Evolutionary conservation across 1,139 yeast genomes (phyloP).

Genomic region (Kodamaea ohmeri): DNA sequence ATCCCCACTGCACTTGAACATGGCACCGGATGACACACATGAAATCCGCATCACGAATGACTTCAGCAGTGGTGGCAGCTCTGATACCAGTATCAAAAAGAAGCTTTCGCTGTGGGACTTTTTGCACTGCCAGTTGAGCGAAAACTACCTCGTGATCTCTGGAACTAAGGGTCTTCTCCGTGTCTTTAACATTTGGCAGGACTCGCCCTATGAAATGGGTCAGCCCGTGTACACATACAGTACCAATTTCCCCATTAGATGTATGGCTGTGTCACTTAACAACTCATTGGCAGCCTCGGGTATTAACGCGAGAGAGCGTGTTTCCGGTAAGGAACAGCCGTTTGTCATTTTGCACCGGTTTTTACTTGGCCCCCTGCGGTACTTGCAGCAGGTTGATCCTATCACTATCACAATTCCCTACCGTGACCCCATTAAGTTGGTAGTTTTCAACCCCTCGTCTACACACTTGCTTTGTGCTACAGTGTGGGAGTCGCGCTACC

Average conservation of each 20-base stretch:
- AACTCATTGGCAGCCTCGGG: constrained; percentile 75
- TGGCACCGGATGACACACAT: constrained; percentile 18
- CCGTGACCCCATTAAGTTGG: constrained; percentile 74
- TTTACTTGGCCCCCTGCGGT: constrained; percentile 18
- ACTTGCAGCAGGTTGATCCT: constrained; percentile 44
- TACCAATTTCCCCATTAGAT: constrained; percentile 74
- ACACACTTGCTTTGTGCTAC: constrained; percentile 79
- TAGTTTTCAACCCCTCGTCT: constrained; percentile 70
- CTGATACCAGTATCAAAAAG: constrained; percentile 23
- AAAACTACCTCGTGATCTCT: constrained; percentile 59
- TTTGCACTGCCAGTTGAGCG: constrained; percentile 61
- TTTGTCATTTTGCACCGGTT: constrained; percentile 66
- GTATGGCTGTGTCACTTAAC: constrained; percentile 66
- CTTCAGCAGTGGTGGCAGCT: constrained; percentile 22
- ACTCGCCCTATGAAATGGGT: constrained; percentile 43
- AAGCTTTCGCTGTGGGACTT: constrained; percentile 58
- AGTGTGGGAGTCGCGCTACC: constrained; percentile 72
- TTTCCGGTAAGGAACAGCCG: constrained; percentile 74
- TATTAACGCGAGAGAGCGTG: constrained; percentile 72
- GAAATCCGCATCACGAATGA: constrained; percentile 36
- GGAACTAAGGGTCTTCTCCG: constrained; percentile 74
- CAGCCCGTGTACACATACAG: constrained; percentile 64
- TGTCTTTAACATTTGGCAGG: constrained; percentile 53
- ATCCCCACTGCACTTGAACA: constrained; percentile 33
- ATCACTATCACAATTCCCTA: constrained; percentile 81